Evolutionary conservation across 257 asterid species (phyloP).

Genomic region (Ilex aquifolium): DNA sequence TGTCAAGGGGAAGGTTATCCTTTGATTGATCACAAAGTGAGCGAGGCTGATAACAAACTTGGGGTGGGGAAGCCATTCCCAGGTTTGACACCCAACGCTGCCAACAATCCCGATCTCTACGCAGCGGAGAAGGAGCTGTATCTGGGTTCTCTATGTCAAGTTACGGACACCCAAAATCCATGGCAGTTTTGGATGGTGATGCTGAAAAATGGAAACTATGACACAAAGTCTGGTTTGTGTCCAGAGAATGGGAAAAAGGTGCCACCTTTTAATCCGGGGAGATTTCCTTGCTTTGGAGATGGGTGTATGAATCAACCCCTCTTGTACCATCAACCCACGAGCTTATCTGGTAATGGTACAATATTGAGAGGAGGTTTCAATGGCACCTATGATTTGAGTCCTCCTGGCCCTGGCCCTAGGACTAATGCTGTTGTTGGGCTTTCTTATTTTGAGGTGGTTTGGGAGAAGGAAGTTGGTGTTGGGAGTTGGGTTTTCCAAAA

Average conservation of each 20-base stretch:
- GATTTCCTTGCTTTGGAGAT: slow-evolving; percentile 57
- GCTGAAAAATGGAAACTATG: slow-evolving; percentile 64
- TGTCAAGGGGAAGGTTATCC: too few species aligned
- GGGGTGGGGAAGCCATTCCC: slow-evolving; percentile 50
- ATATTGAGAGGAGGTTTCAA: slow-evolving; percentile 50
- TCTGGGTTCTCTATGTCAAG: slow-evolving; percentile 54
- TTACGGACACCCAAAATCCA: slow-evolving; percentile 46
- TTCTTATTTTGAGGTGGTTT: slow-evolving; percentile 49
- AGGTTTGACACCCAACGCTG: slow-evolving; percentile 31
- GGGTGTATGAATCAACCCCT: slow-evolving; percentile 70
- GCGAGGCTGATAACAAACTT: slow-evolving; percentile 43
- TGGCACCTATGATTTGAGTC: slow-evolving; percentile 41
- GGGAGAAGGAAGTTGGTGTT: slow-evolving; percentile 54
- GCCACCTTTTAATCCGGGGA: slow-evolving; percentile 44
- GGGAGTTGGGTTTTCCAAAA: slow-evolving; percentile 64
- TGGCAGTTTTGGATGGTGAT: slow-evolving; percentile 82
- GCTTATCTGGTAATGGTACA: slow-evolving; percentile 11
- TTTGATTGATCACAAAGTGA: slow-evolving; percentile 3
- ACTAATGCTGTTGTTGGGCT: background rate
- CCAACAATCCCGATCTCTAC: slow-evolving; percentile 46
- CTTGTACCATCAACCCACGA: slow-evolving; percentile 36
- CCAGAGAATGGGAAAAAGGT: slow-evolving; percentile 53
- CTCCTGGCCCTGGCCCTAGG: background rate
- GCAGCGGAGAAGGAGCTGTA: slow-evolving; percentile 64
- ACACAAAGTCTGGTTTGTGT: slow-evolving; percentile 48